Conservation (phyloP, 2,329 filamentous ascomycete genomes). For the Xylaria sp. region DNA sequence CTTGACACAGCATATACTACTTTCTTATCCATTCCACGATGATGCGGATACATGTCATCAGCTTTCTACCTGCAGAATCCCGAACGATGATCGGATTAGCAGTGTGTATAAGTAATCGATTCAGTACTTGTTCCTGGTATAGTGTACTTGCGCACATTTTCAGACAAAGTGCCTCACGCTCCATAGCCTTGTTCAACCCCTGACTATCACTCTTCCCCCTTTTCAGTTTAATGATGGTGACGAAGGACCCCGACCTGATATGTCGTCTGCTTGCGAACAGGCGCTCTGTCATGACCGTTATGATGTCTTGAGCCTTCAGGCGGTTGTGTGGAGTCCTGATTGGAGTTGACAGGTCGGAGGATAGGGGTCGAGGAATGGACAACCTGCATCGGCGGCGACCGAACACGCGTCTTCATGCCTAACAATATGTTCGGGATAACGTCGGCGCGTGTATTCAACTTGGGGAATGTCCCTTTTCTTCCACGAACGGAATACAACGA, state of each 20-base stretch:
- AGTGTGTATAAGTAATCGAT: constrained; percentile 32
- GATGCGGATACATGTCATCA: constrained; percentile 2
- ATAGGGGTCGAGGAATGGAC: constrained; percentile 13
- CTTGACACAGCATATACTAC: constrained; percentile 12
- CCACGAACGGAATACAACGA: background rate
- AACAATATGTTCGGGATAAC: constrained; percentile 13
- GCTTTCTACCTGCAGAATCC: constrained; percentile 17
- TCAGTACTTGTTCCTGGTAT: constrained; percentile 21
- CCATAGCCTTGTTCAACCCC: constrained; percentile 14
- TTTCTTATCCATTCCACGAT: background rate
- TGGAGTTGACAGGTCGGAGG: constrained; percentile 21
- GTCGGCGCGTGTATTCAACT: constrained; percentile 6
- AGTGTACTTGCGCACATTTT: constrained; percentile 15
- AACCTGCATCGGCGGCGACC: constrained; percentile 6
- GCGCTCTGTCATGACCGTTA: constrained; percentile 13
- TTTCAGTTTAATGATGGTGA: constrained; percentile 15
- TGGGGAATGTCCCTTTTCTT: constrained; percentile 9
- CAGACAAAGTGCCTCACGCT: constrained; percentile 5
- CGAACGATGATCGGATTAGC: constrained; percentile 16
- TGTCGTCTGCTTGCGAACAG: constrained; percentile 15
- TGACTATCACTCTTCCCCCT: constrained; percentile 11
- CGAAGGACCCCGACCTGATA: constrained; percentile 17
- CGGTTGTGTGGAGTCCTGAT: constrained; percentile 7
- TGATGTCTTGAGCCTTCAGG: constrained; percentile 8
- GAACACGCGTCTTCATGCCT: constrained; percentile 16